Conservation (phyloP, 2,329 filamentous ascomycete genomes). For the Aspergillus puulaauensis region DNA sequence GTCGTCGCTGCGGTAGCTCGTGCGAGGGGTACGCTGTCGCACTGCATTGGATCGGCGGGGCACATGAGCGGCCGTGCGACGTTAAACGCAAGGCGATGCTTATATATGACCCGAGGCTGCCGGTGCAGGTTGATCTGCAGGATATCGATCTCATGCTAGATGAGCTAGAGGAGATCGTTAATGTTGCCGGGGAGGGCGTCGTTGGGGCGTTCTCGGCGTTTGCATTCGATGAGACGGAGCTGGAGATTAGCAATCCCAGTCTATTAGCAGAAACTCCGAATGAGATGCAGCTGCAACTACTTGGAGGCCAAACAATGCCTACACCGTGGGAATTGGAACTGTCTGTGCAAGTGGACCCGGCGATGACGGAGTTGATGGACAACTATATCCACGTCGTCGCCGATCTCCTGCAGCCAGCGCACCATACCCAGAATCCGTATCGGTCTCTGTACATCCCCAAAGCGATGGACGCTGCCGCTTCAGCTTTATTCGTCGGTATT, state of each 20-base stretch:
- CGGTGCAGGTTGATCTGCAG: background rate
- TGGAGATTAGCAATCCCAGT: background rate
- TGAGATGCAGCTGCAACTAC: background rate
- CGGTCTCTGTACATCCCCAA: background rate
- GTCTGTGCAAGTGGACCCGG: background rate
- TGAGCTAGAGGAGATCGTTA: background rate
- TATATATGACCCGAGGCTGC: background rate
- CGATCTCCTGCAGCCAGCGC: constrained; percentile 2
- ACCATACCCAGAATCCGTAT: background rate
- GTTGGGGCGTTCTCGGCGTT: background rate
- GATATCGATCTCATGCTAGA: background rate
- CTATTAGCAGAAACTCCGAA: background rate
- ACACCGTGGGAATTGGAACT: background rate
- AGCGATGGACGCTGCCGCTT: background rate
- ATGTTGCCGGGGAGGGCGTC: background rate
- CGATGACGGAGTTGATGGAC: constrained; percentile 8
- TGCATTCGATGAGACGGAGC: background rate
- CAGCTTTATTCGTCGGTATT: background rate
- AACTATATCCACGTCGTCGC: constrained; percentile 9
- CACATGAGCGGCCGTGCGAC: background rate
- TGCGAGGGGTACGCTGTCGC: background rate
- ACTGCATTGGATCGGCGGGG: background rate
- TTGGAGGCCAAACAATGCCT: background rate
- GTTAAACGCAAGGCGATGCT: background rate
- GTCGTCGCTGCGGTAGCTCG: background rate